A percentile compares a stretch with the other conserved stretches of the same genome.
These are phyloP conservation scores for Penicillium daleae DNA, from an alignment of 495 filamentous ascomycete species.

Conservation along the genomic window DNA sequence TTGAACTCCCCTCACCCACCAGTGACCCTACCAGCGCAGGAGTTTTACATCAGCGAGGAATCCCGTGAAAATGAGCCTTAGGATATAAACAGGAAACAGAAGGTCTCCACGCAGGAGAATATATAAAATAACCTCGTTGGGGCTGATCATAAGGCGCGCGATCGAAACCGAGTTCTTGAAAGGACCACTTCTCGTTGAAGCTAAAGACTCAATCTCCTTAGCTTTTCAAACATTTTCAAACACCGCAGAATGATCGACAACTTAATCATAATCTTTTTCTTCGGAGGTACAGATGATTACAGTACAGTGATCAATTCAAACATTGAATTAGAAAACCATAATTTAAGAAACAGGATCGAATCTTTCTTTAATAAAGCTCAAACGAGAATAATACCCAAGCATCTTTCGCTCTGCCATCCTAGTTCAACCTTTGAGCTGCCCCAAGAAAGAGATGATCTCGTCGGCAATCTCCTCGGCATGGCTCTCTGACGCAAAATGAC, in stretches of 20 bases:
- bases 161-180: too few relatives aligned
- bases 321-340: background rate
- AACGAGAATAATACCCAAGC: background rate
- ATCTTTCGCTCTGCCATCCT: background rate
- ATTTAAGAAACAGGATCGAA: background rate
- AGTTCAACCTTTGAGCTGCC: background rate
- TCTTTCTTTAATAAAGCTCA: background rate
- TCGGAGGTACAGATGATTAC: background rate
- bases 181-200: too few relatives aligned
- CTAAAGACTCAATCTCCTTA: too few relatives aligned
- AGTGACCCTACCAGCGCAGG: background rate
- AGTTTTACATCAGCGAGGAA: background rate
- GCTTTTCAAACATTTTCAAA: too few relatives aligned
- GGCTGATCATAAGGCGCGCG: too few relatives aligned
- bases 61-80: background rate
- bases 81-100: background rate
- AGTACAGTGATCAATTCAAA: background rate
- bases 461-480: constrained; percentile 52
- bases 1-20: background rate
- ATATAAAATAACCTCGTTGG: too few relatives aligned
- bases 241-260: too few relatives aligned
- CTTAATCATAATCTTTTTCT: background rate
- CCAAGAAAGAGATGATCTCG: constrained; percentile 33
- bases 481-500: constrained; percentile 66
- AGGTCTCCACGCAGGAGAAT: too few relatives aligned